phyloP scores from a whole-genome alignment of 2,329 filamentous ascomycete species.

The Diaporthe amygdali region DNA sequence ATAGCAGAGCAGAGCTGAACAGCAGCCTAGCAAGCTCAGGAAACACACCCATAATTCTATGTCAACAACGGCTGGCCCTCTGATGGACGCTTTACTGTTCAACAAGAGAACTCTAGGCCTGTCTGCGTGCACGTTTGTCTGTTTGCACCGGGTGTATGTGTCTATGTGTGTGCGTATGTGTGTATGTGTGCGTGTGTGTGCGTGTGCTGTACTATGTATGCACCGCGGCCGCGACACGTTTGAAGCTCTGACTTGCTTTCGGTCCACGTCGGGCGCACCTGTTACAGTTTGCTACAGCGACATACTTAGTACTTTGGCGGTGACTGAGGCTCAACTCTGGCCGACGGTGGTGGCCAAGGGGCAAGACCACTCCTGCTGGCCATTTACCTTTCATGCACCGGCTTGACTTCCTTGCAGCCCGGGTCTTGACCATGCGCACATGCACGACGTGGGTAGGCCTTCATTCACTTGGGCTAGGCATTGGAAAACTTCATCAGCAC shows the following conservation, averaged over 20 bases:
- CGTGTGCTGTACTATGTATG: neutral
- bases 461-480: neutral
- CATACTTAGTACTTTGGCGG: neutral
- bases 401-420: slow-evolving; percentile 1
- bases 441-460: neutral
- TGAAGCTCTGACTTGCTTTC: slow-evolving; percentile 12
- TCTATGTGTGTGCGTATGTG: neutral
- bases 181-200: neutral
- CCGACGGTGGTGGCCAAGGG: neutral
- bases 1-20: neutral
- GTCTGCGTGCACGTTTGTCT: neutral
- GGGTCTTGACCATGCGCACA: slow-evolving; percentile 3
- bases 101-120: neutral
- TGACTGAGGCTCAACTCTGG: slow-evolving; percentile 7
- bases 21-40: neutral
- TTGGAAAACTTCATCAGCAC: no score
- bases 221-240: neutral
- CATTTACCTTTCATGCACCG: neutral
- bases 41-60: neutral
- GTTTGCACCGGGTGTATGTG: neutral
- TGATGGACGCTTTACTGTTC: neutral
- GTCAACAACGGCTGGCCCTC: neutral
- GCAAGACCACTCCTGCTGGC: slow-evolving; percentile 1
- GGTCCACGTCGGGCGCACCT: slow-evolving; percentile 10
- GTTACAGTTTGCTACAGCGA: neutral